Evolutionary conservation across 257 asterid genomes (phyloP), one percentile per base, ranked within the genome.

Genomic region (Catharanthus roseus): DNA sequence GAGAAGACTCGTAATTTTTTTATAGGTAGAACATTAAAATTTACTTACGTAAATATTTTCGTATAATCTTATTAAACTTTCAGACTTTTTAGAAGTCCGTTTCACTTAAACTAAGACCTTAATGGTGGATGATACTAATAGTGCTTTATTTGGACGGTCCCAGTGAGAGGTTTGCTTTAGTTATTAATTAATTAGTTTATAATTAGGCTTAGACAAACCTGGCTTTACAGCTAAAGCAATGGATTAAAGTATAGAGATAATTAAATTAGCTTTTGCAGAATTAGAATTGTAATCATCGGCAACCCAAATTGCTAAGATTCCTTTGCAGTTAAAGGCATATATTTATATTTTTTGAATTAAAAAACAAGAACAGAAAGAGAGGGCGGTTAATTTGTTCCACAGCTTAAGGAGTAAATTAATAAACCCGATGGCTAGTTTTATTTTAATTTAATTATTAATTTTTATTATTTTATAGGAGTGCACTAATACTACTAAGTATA

Each of bases 371-470:
- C 31, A 10, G 16, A n/a, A n/a, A n/a, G 23, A 39, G 72, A 44
- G 71, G 47, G 67, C 8, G n/a, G n/a, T n/a, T n/a, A n/a, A n/a
- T 31, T 15, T 82, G 85, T 70, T 82, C 90, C 93, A 36, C 64
- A 77, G 80, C 79, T 70, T 76, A 28, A 34, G 93, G 90, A 85
- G 81, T 75, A 62, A 23, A 45, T 38, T 65, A 53, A 53, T 57
- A 26, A 36, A 34, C 11, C 41, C 42, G 34, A 47, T 60, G 3
- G 64, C 72, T 31, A 80, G 67, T 21, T 23, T 50, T n/a, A n/a
- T n/a, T n/a, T n/a, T n/a, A n/a, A n/a, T n/a, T 60, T 29, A 53
- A 62, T 42, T 42, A n/a, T n/a, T n/a, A n/a, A n/a, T n/a, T n/a
- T n/a, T n/a, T n/a, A n/a, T n/a, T n/a, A n/a, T n/a, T n/a, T n/a